Evolutionary conservation across 2,329 filamentous ascomycete genomes (phyloP), one percentile per base, ranked within the genome.

Genomic region (Fusarium poae): DNA sequence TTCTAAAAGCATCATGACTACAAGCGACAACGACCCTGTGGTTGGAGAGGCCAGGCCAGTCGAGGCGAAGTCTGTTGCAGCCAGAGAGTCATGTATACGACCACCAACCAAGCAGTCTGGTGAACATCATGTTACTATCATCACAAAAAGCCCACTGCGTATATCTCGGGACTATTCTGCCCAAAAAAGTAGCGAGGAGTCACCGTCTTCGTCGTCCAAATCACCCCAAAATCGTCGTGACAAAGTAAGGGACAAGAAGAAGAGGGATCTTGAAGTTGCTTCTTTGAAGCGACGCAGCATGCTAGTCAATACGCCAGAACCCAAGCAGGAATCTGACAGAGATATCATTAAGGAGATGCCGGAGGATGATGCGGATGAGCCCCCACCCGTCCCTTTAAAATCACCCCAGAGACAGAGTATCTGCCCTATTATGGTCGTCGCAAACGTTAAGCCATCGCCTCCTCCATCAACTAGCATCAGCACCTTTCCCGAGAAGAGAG

Each of bases 381-480:
- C 68, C 21, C 66, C 67, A 10, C 58, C 71, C 10, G 25, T 68
- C 8, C 64, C 63, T 13, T 25, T 66, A 5, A 67, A 60, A 27
- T 73, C 68, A 6, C 69, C 64, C 1, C 62, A 61, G 29, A 59
- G 63, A 18, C 71, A 66, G 20, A 76, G 74, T 7, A 70, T 82
- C 23, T 78, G 75, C 27, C 72, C 77, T 34, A 77, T 84, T 42
- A 80, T 83, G 76, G 79, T 81, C 4, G 78, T 82, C 3, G 75
- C 76, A 16, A 74, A 80, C 25, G 67, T 82, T n/a, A 64, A 78
- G 23, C 80, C 79, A 15, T 75, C 71, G 2, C 67, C 73, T 16
- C 57, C 65, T 7, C 62, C 63, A 2, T 55, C 62, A n/a, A 34
- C 45, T 7, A 42, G 34, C 27, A 20, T 50, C 18, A 32, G 54